Percentiles rank a stretch among this genome's conserved stretches.
phyloP scores from a whole-genome alignment of 768 basidiomycete species.

The Scleroderma bovista region DNA sequence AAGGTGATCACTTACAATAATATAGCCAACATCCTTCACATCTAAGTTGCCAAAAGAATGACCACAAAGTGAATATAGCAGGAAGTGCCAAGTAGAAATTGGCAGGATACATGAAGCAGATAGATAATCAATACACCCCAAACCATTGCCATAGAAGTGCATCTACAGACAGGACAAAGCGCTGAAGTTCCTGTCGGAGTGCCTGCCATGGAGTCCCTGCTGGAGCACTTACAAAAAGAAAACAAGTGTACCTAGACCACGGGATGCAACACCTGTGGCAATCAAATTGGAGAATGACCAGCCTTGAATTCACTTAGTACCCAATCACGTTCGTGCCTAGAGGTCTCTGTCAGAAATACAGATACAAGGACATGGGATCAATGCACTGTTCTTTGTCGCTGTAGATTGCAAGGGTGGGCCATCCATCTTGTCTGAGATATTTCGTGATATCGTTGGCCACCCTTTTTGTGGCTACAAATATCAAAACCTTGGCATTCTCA shows the following conservation, averaged over 20 bases:
- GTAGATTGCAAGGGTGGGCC: slow-evolving; percentile 99
- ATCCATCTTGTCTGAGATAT: slow-evolving; percentile 94
- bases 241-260: slow-evolving; percentile 93
- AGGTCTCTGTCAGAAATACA: not conserved
- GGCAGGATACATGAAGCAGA: slow-evolving; percentile 27
- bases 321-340: slow-evolving; percentile 97
- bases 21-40: slow-evolving; percentile 98
- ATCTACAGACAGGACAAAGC: slow-evolving; percentile 25
- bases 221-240: slow-evolving; percentile 45
- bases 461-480: slow-evolving; percentile 96
- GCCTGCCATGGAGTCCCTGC: slow-evolving; percentile 25
- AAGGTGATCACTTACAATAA: slow-evolving; percentile 62
- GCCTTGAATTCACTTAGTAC: slow-evolving; percentile 98
- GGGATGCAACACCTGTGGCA: slow-evolving; percentile 98
- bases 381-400: slow-evolving; percentile 98
- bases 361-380: not conserved
- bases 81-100: slow-evolving; percentile 11
- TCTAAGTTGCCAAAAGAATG: slow-evolving; percentile 48
- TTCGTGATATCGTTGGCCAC: slow-evolving; percentile 99
- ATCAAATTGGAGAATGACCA: slow-evolving; percentile 96
- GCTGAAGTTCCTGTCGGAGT: slow-evolving; percentile 25
- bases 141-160: slow-evolving; percentile 26
- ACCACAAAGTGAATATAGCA: slow-evolving; percentile 25
- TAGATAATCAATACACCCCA: slow-evolving; percentile 29
- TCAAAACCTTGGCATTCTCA: slow-evolving; percentile 97